Evolutionary conservation across 208 protist species (phyloP).

Genomic region (Phytomonas sp.): DNA sequence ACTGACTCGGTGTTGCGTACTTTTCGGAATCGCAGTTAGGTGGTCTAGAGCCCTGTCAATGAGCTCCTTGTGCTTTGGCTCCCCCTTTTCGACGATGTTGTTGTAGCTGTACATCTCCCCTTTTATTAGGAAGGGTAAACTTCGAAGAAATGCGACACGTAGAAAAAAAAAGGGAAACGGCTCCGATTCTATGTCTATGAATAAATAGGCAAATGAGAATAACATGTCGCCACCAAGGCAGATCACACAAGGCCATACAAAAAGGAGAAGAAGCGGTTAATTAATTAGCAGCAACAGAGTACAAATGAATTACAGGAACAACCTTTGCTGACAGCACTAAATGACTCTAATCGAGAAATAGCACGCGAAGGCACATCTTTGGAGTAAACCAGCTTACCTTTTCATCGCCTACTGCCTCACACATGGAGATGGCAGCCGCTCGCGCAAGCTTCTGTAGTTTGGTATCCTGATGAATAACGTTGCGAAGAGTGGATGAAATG

Average conservation of each 20-base stretch:
- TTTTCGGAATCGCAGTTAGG: constrained; percentile 13
- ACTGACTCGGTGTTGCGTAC: constrained; percentile 16
- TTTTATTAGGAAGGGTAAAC: not conserved
- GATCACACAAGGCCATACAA: not conserved
- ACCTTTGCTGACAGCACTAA: not conserved
- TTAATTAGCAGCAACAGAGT: not conserved
- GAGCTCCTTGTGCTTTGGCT: constrained; percentile 53
- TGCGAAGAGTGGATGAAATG: constrained; percentile 67
- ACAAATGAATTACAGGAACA: not conserved
- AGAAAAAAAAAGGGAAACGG: constrained; percentile 1
- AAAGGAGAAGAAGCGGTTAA: not conserved
- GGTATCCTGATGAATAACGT: constrained; percentile 51
- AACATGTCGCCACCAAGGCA: not conserved
- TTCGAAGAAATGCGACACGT: not conserved
- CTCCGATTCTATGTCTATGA: not conserved
- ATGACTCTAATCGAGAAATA: constrained; percentile 47
- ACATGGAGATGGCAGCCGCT: constrained; percentile 67
- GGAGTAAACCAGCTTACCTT: constrained; percentile 54
- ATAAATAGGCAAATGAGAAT: constrained; percentile 8
- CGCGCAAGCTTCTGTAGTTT: constrained; percentile 50
- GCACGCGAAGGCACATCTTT: constrained; percentile 41
- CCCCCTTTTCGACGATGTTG: constrained; percentile 81
- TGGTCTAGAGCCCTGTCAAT: constrained; percentile 42
- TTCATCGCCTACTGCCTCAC: constrained; percentile 16
- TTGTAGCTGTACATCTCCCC: constrained; percentile 64